Evolutionary conservation across 2,329 filamentous ascomycete genomes (phyloP).

Genomic region (Daldinia eschscholtzii): DNA sequence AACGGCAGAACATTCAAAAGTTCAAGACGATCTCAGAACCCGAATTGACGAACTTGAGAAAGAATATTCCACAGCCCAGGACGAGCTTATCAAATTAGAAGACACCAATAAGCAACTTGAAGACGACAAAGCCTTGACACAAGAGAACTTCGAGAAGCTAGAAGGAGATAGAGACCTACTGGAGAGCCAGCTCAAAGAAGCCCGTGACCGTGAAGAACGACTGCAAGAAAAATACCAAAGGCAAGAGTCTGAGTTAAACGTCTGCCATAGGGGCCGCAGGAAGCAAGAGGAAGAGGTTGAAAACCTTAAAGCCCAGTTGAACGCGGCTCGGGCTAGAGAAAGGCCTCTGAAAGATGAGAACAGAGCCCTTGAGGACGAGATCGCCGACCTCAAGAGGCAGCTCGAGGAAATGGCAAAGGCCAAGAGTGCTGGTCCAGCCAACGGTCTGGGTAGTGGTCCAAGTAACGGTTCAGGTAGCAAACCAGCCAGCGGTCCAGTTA

Average conservation of each 20-base stretch:
- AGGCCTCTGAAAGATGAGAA: not conserved
- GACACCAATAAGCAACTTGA: not conserved
- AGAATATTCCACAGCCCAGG: not conserved
- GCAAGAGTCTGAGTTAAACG: conserved; percentile 10
- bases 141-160: not conserved
- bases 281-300: not conserved
- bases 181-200: not conserved
- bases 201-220: not conserved
- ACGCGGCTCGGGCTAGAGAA: not conserved
- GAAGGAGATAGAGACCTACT: not conserved
- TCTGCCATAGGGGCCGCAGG: not conserved
- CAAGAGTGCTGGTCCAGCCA: too few relatives aligned
- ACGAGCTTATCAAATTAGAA: not conserved
- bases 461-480: too few relatives aligned
- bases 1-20: too few relatives aligned
- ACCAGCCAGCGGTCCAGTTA: too few relatives aligned
- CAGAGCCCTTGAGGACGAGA: not conserved
- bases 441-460: too few relatives aligned
- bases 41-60: conserved; percentile 11
- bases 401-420: not conserved
- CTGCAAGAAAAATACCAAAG: not conserved
- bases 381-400: not conserved
- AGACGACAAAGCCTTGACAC: too few relatives aligned
- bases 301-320: not conserved
- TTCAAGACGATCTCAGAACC: not conserved